A percentile compares a stretch with the other conserved stretches of the same genome.
These are phyloP conservation scores for Rhizophora apiculata DNA, from an alignment of 345 rosid genomes.

Conservation along the genomic window DNA sequence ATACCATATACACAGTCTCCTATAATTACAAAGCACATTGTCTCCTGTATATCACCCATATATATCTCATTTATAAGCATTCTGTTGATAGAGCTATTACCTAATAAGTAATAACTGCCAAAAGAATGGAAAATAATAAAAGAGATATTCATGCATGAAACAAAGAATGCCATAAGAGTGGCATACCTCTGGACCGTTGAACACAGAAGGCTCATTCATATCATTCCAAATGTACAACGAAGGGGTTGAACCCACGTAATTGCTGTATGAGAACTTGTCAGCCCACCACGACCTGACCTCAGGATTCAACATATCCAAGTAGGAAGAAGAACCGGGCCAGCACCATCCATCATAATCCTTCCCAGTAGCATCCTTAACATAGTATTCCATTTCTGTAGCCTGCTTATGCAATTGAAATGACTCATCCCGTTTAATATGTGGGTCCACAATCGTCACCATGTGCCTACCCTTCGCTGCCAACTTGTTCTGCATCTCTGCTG, in stretches of 20 bases:
- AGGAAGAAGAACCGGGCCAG: slow-evolving; percentile 98
- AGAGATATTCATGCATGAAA: not conserved
- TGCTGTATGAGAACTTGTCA: slow-evolving; percentile 64
- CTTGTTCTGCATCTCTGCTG: slow-evolving; percentile 87
- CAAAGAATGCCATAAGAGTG: not conserved
- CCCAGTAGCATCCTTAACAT: slow-evolving; percentile 77
- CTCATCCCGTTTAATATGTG: slow-evolving; percentile 91
- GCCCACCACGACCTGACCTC: slow-evolving; percentile 91
- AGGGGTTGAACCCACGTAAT: slow-evolving; percentile 83
- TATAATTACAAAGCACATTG: too few species aligned
- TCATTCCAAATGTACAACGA: slow-evolving; percentile 96
- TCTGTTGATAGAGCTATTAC: too few species aligned
- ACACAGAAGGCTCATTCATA: slow-evolving; percentile 99
- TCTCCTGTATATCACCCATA: too few species aligned
- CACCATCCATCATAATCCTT: slow-evolving; percentile 98
- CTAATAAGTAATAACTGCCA: not conserved
- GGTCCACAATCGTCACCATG: slow-evolving; percentile 96
- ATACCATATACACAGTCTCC: too few species aligned
- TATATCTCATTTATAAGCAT: too few species aligned
- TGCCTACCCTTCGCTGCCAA: slow-evolving; percentile 83
- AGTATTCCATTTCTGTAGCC: slow-evolving; percentile 74
- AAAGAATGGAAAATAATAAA: not conserved
- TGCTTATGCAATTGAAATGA: slow-evolving; percentile 72
- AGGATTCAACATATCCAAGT: slow-evolving; percentile 72
- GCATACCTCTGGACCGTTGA: slow-evolving; percentile 95